Evolutionary conservation across 768 basidiomycete species (phyloP), one percentile per base, ranked within the genome.

Genomic region (Psilocybe cyanescens): DNA sequence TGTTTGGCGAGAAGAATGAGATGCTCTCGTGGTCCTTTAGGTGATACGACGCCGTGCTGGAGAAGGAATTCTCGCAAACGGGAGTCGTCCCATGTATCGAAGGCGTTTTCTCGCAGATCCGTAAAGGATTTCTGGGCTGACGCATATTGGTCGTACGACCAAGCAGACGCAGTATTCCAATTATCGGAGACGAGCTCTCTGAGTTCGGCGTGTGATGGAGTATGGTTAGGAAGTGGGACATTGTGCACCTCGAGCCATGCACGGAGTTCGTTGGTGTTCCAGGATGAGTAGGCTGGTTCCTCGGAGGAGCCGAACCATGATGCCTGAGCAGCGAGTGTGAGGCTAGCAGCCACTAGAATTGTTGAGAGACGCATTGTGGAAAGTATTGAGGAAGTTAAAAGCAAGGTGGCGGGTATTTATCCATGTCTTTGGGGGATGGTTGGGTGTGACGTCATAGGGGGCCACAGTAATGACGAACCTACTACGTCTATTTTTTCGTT

Each of bases 51-150:
- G 45, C 95, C 95, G 66, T 97, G 90, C 68, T 92, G 85, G 57
- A 97, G 84, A 9, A 99, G 81, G 76, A 90, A 97, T 64, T 91
- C 80, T 68, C 95, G 86, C 19, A 97, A 80, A 30, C 82, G 82
- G 11, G 86, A 88, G 69, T 98, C 95, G 71, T 92, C 87, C 95
- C 95, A 99, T 1, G 80, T 77, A 63, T 95, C 91, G 63, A 93
- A 89, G 8, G 86, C 74, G 24, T 81, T 75, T 2, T 87, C 86
- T 59, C 84, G 85, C 62, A 90, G 45, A 61, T 86, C 76, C 16
- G 79, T 67, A 64, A 92, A 93, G 3, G 80, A 75, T 61, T 83
- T 79, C 71, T 92, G 91, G 0, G 90, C 89, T 31, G 76, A 74
- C 51, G 76, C 71, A 71, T 87, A 89, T 66, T 89, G 87, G 53